phyloP scores from a whole-genome alignment of 257 asterid species.

The Solanum chmielewskii region DNA sequence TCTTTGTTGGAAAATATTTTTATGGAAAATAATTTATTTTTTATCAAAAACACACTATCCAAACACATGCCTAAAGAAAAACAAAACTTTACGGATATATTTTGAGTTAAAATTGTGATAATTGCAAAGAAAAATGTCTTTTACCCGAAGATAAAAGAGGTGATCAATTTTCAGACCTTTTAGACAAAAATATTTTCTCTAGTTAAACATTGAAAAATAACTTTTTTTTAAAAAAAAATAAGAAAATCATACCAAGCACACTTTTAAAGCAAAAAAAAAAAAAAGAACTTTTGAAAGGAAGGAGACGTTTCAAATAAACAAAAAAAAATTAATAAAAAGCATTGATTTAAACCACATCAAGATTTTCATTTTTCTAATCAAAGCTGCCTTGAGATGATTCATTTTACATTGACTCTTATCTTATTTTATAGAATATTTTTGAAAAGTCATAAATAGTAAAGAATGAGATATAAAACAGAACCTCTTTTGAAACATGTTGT shows the following conservation, averaged over 20 bases:
- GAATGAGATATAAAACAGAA: background rate
- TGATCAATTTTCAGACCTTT: background rate
- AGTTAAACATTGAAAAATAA: background rate
- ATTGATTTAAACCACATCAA: background rate
- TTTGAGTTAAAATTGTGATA: too few relatives aligned
- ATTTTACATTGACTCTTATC: background rate
- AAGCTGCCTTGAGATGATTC: background rate
- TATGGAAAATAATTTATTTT: too few relatives aligned
- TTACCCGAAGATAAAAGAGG: background rate
- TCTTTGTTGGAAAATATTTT: background rate
- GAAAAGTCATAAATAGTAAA: background rate
- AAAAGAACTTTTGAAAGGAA: too few relatives aligned
- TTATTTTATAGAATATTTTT: background rate
- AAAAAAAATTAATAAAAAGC: background rate
- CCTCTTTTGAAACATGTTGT: conserved; percentile 39
- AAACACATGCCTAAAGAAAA: background rate
- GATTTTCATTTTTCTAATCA: background rate
- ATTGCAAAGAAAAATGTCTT: background rate
- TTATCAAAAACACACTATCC: background rate
- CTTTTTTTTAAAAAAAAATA: background rate
- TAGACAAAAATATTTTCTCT: background rate
- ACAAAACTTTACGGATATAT: too few relatives aligned
- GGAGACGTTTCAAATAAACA: background rate
- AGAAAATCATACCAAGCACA: background rate
- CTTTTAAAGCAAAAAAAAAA: background rate